Base-by-base conservation (phyloP, 2,329 filamentous ascomycete genomes). In the Aspergillus tubingensis region DNA sequence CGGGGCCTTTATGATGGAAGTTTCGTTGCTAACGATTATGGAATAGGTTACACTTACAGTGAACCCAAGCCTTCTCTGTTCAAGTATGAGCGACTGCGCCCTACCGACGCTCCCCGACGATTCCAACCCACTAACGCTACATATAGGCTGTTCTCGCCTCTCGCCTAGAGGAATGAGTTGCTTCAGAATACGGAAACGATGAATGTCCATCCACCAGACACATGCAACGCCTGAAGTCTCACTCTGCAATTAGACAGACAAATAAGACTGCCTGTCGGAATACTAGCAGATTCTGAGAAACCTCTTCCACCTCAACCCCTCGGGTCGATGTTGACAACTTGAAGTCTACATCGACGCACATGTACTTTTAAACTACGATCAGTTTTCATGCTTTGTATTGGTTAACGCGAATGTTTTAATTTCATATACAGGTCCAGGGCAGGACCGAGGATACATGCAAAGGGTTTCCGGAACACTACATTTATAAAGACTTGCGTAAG, bases 21-120 rank as follows among this genome's bases (percentile, higher is more conserved):
- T 32, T 52, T 15, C 19, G 10, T 43, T 62, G 61, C 62, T 72
- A 39, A 73, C 50, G 3, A 13, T 23, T 23, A 54, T 15, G 38
- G 57, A 55, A 64, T 72, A 95, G 91, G 94, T 70, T 98, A 96
- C 83, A 96, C 94, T 58, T 90, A 91, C 77, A 98, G 93, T 83
- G 90, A 94, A 77, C 95, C 95, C 43, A 88, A 91, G 76, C 95
- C 95, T 58, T 89, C 91, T 49, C 76, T 91, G 69, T 89, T 91
- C 80, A 86, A 87, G 88, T 90, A 68, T 63, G 47, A 58, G 50
- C 30, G 8, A 72, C 84, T 69, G 47, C 53, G 25, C 43, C 19
- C 38, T 38, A 23, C 49, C 57, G 27, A 25, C 23, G 13, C 19
- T 21, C n/a, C 39, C 52, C 38, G 6, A 55, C 44, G 7, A 43